Conservation (phyloP, 495 filamentous ascomycete genomes). For the Xylaria cubensis region DNA sequence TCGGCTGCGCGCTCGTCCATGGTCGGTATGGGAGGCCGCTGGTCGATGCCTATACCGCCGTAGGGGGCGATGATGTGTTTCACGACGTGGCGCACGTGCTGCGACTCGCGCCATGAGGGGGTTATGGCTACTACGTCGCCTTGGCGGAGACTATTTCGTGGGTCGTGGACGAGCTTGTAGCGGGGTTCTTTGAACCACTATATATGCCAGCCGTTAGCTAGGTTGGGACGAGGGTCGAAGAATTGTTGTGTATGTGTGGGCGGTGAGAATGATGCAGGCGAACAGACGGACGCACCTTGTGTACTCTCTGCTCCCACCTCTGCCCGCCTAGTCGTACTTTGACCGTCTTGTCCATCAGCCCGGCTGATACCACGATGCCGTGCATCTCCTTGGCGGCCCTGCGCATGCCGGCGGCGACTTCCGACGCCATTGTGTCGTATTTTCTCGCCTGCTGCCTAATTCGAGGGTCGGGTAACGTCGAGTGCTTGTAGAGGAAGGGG, state of each 20-base stretch:
- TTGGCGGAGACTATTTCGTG: constrained; percentile 70
- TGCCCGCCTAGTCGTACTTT: constrained; percentile 68
- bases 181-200: constrained; percentile 57
- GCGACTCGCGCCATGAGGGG: constrained; percentile 67
- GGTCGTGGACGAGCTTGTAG: constrained; percentile 74
- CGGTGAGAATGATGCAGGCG: neutral
- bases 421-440: constrained; percentile 39
- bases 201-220: neutral
- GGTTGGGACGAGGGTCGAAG: neutral
- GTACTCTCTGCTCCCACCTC: constrained; percentile 65
- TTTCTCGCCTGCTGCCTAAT: neutral
- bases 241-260: neutral
- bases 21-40: constrained; percentile 68
- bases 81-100: constrained; percentile 76
- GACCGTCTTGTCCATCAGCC: constrained; percentile 73
- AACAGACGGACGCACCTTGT: constrained; percentile 49
- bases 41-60: constrained; percentile 66
- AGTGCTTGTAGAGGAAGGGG: neutral
- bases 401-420: constrained; percentile 40
- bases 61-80: constrained; percentile 79
- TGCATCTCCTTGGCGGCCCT: constrained; percentile 45
- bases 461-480: neutral
- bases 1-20: constrained; percentile 64
- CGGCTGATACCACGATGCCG: constrained; percentile 71
- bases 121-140: constrained; percentile 85